Evolutionary conservation across 805 yeast genomes (phyloP).

Genomic region (Ogataea kodamae): DNA sequence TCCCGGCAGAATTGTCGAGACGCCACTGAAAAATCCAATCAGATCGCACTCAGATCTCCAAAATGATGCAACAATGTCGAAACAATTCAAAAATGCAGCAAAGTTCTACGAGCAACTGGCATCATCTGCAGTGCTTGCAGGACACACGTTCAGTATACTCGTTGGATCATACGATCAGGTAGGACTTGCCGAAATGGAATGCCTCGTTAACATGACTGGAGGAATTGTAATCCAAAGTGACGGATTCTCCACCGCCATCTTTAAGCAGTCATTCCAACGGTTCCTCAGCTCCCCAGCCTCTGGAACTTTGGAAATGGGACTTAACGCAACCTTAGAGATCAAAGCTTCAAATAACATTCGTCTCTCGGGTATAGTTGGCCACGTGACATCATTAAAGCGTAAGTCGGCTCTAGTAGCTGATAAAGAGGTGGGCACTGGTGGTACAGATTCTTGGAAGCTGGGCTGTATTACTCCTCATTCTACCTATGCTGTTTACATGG

Average conservation of each 20-base stretch:
- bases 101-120: conserved; percentile 51
- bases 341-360: conserved; percentile 48
- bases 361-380: conserved; percentile 60
- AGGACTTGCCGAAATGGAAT: conserved; percentile 65
- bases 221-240: conserved; percentile 62
- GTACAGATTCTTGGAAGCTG: conserved; percentile 57
- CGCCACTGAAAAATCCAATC: conserved; percentile 56
- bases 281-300: conserved; percentile 40
- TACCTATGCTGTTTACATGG: conserved; percentile 57
- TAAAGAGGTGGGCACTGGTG: conserved; percentile 43
- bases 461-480: conserved; percentile 55
- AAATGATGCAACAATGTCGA: conserved; percentile 38
- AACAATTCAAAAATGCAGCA: conserved; percentile 41
- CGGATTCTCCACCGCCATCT: conserved; percentile 63
- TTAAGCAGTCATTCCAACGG: conserved; percentile 59
- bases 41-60: conserved; percentile 63
- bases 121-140: conserved; percentile 42
- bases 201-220: conserved; percentile 54
- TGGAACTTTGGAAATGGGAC: conserved; percentile 47
- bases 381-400: conserved; percentile 47
- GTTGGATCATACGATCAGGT: conserved; percentile 69
- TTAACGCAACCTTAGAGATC: conserved; percentile 58
- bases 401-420: conserved; percentile 35
- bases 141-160: conserved; percentile 54
- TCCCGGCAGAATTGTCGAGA: conserved; percentile 58